Conservation (phyloP, 352 stramenopile genomes). For the Pythium rishiriense region DNA sequence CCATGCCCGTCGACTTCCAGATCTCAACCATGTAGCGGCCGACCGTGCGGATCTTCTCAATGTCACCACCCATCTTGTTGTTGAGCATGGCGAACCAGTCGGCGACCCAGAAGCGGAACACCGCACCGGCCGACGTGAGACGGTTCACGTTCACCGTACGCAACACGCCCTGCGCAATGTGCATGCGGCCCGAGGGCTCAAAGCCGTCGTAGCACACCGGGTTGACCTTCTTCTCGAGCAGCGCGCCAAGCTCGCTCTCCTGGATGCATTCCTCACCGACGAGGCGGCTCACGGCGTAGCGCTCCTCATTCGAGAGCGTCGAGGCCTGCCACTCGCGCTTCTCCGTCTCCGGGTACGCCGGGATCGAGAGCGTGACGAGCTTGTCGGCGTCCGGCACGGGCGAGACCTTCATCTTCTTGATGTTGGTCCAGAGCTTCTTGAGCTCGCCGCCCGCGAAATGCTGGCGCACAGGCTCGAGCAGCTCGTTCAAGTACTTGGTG, state of each 20-base stretch:
- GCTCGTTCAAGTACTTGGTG: slow-evolving; percentile 91
- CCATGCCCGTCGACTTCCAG: slow-evolving; percentile 99
- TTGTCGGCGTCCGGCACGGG: slow-evolving; percentile 67
- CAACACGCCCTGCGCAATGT: slow-evolving; percentile 98
- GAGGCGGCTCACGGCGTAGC: slow-evolving; percentile 74
- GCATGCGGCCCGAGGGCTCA: slow-evolving; percentile 98
- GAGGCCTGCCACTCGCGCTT: slow-evolving; percentile 76
- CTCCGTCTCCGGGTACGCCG: slow-evolving; percentile 60
- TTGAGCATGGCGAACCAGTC: slow-evolving; percentile 99
- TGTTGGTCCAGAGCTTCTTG: slow-evolving; percentile 95
- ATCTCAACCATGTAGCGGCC: slow-evolving; percentile 99
- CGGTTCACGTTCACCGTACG: slow-evolving; percentile 97
- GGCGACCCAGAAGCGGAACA: slow-evolving; percentile 99
- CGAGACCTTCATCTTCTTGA: slow-evolving; percentile 88
- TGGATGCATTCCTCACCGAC: slow-evolving; percentile 94
- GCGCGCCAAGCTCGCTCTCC: slow-evolving; percentile 80
- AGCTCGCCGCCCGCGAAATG: slow-evolving; percentile 95
- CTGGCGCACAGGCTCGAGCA: slow-evolving; percentile 95
- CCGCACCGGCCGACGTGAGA: slow-evolving; percentile 90
- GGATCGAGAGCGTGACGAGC: slow-evolving; percentile 60
- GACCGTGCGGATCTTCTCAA: slow-evolving; percentile 96
- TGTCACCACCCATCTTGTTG: slow-evolving; percentile 98
- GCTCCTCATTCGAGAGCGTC: slow-evolving; percentile 75
- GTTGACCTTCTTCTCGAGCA: slow-evolving; percentile 89
- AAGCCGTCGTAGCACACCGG: slow-evolving; percentile 98